Conservation (phyloP, 75 land plant species). For the Picea sitchensis region DNA sequence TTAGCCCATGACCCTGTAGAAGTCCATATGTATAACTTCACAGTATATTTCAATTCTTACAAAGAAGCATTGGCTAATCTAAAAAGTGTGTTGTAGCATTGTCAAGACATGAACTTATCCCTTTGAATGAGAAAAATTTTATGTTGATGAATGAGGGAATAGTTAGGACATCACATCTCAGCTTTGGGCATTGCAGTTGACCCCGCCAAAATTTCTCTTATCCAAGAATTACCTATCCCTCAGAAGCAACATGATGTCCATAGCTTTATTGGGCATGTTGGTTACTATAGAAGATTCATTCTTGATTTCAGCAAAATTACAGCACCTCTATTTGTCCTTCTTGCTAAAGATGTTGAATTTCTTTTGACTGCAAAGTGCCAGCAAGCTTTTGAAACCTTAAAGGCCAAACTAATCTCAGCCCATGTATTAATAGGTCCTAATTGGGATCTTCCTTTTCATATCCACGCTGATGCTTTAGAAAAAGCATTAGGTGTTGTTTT, state of each 20-base stretch:
- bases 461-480: too few species aligned
- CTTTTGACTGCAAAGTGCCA: not conserved
- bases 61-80: not conserved
- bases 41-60: not conserved
- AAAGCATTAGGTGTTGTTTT: too few species aligned
- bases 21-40: slow-evolving; percentile 1
- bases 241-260: not conserved
- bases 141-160: not conserved
- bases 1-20: too few species aligned
- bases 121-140: slow-evolving; percentile 9
- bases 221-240: not conserved
- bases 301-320: not conserved
- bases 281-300: not conserved
- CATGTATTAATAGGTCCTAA: too few species aligned
- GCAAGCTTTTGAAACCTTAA: too few species aligned
- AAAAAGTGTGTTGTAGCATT: not conserved
- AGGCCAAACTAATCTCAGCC: too few species aligned
- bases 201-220: not conserved
- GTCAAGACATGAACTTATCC: not conserved
- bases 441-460: too few species aligned
- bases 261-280: slow-evolving; percentile 1
- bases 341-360: not conserved
- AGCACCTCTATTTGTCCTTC: not conserved
- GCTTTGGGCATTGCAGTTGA: not conserved
- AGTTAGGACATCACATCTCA: slow-evolving; percentile 12